Conservation (phyloP, 1,284 basidiomycete genomes). For the Sanghuangporus baumii region DNA sequence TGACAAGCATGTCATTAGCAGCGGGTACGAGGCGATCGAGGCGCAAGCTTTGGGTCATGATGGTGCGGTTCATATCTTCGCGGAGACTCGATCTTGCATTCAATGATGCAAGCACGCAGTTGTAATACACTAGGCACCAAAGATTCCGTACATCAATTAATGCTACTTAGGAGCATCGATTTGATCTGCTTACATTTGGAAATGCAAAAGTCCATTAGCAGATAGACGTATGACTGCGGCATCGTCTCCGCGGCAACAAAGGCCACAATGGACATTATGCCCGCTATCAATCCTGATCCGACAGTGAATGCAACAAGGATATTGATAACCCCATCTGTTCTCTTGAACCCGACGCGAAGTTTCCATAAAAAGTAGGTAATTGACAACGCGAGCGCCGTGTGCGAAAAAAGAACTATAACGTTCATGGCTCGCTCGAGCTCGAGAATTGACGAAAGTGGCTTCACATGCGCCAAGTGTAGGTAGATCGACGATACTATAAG, state of each 20-base stretch:
- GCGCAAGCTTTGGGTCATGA: too few species aligned
- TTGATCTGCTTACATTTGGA: conserved; percentile 2
- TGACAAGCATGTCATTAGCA: too few species aligned
- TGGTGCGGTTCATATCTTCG: too few species aligned
- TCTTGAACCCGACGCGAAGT: not conserved
- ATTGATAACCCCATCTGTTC: conserved; percentile 5
- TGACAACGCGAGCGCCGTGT: not conserved
- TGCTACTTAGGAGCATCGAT: not conserved
- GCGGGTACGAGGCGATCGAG: too few species aligned
- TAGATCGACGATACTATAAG: not conserved
- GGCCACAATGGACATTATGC: conserved; percentile 1
- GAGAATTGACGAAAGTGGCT: not conserved
- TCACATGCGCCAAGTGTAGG: not conserved
- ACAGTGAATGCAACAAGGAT: conserved; percentile 7
- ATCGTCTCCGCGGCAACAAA: not conserved
- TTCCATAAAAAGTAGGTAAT: conserved; percentile 1
- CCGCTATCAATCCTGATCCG: conserved; percentile 7
- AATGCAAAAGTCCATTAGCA: not conserved
- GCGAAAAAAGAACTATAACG: not conserved
- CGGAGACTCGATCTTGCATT: not conserved
- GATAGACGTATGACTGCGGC: not conserved
- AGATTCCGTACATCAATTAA: too few species aligned
- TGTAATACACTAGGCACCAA: not conserved
- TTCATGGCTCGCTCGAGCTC: not conserved
- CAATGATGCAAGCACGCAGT: not conserved